Percentiles rank a stretch among this genome's conserved stretches.
These are phyloP conservation scores for Nothopassalora personata DNA, from an alignment of 2,329 filamentous ascomycete genomes.

Conservation along the genomic window DNA sequence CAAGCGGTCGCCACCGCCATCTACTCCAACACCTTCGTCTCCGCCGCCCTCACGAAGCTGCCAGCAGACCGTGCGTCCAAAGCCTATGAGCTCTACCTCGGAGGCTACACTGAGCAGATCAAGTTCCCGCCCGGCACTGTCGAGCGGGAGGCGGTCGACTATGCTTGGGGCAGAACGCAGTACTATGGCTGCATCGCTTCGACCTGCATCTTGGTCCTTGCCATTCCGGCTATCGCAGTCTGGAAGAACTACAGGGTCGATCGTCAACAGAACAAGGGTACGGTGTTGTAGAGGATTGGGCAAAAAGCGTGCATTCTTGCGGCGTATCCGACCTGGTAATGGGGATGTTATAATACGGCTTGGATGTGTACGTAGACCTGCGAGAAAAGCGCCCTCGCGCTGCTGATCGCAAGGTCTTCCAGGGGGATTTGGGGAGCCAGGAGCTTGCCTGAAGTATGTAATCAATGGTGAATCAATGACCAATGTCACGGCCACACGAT, in stretches of 20 bases:
- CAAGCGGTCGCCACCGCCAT: conserved; percentile 23
- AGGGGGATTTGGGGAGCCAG: no score
- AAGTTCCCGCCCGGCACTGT: conserved; percentile 39
- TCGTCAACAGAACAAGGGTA: conserved; percentile 36
- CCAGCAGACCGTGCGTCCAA: conserved; percentile 23
- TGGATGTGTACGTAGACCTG: no score
- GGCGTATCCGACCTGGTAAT: no score
- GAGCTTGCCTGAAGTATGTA: no score
- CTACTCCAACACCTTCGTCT: conserved; percentile 30
- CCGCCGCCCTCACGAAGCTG: conserved; percentile 10
- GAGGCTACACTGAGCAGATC: conserved; percentile 15
- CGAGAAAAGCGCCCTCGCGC: no score
- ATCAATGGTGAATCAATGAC: no score
- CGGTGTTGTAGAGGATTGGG: conserved; percentile 21
- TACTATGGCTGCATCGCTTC: conserved; percentile 38
- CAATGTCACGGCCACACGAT: no score
- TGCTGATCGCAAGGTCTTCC: no score
- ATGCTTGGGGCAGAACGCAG: conserved; percentile 46
- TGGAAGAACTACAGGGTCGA: conserved; percentile 36
- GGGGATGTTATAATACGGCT: no score
- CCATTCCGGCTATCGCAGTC: conserved; percentile 28
- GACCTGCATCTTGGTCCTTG: conserved; percentile 31
- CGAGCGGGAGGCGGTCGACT: conserved; percentile 41
- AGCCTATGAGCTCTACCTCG: conserved; percentile 27
- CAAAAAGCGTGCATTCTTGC: background rate